Base-by-base conservation (phyloP, 208 protist species). In the Leishmania mexicana region DNA sequence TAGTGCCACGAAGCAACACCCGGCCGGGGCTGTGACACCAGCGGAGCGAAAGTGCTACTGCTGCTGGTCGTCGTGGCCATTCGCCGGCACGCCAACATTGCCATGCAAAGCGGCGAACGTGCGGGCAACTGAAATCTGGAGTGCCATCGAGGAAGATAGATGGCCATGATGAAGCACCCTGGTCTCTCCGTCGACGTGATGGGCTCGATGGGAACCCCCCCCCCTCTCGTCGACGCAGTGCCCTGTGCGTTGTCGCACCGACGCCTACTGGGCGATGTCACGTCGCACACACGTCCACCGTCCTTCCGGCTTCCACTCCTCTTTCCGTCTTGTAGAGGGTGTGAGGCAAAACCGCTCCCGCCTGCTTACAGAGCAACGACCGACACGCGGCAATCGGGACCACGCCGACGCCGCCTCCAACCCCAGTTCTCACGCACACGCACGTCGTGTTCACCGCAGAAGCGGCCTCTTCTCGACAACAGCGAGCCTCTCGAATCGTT, bases 31-130 rank as follows among this genome's bases (percentile, higher is more conserved):
- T 53, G 21, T 35, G 35, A 77, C 51, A n/a, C 49, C 47, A 8
- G 60, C 68, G 60, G n/a, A 84, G 73, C 4, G 75, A 51, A 21
- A 47, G 40, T n/a, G 67, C 70, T 15, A 47, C 40, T 74, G 45
- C 40, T 74, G 45, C 42, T 74, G 45, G 21, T 51, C 1, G 45
- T 53, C 19, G 70, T 54, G 40, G 47, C n/a, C 42, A 47, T 74
- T 10, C 70, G 38, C 70, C 70, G 45, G 21, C n/a, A 74, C 21
- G 47, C 11, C 70, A 45, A 2, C 45, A 19, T 74, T 6, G n/a
- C 10, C 70, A 35, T 49, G 40, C 40, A 35, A 74, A 11, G 45
- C 24, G 28, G 21, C 45, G 45, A 38, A 45, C 13, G 11, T 51
- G 70, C 70, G n/a, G 42, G 40, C 7, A 28, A 35, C 10, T 11